These are phyloP conservation scores for Emericellopsis atlantica DNA, from an alignment of 2,329 filamentous ascomycete species.

Conservation along the genomic window DNA sequence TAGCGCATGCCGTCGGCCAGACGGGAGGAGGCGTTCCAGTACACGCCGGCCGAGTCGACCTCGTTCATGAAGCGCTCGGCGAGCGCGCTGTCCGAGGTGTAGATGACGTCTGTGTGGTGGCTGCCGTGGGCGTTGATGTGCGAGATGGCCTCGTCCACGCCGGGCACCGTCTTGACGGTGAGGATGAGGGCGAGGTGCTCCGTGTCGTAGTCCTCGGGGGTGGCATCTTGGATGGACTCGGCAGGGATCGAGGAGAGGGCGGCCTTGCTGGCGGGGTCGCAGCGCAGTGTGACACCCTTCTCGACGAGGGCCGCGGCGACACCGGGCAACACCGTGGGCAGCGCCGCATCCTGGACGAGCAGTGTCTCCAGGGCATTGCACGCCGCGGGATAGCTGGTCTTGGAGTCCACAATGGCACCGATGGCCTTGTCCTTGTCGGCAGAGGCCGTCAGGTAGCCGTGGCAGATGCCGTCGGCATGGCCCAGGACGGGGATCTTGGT, in stretches of 20 bases:
- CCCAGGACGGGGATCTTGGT: slow-evolving; percentile 94
- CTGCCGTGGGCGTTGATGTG: slow-evolving; percentile 92
- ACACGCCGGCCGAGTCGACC: slow-evolving; percentile 83
- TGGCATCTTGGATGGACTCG: slow-evolving; percentile 43
- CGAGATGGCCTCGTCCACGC: slow-evolving; percentile 57
- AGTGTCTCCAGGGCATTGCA: slow-evolving; percentile 94
- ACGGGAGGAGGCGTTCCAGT: slow-evolving; percentile 92
- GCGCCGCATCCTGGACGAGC: slow-evolving; percentile 62
- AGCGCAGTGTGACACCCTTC: slow-evolving; percentile 72
- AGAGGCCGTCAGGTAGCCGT: slow-evolving; percentile 70
- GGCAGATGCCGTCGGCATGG: slow-evolving; percentile 88
- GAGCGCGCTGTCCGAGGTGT: slow-evolving; percentile 54
- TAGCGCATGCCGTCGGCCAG: slow-evolving; percentile 96
- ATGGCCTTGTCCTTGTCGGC: slow-evolving; percentile 61
- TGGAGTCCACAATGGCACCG: slow-evolving; percentile 76
- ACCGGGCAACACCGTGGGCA: slow-evolving; percentile 53
- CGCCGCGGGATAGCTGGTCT: slow-evolving; percentile 87
- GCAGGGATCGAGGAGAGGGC: slow-evolving; percentile 40
- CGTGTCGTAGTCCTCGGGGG: slow-evolving; percentile 64
- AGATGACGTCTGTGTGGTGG: slow-evolving; percentile 85
- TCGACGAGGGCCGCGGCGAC: slow-evolving; percentile 63
- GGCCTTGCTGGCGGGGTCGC: slow-evolving; percentile 57
- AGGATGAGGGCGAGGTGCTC: slow-evolving; percentile 81
- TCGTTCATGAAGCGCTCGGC: slow-evolving; percentile 76
- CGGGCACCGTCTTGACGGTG: slow-evolving; percentile 67